Conservation (phyloP, 495 filamentous ascomycete species). For the Penicillium herquei region DNA sequence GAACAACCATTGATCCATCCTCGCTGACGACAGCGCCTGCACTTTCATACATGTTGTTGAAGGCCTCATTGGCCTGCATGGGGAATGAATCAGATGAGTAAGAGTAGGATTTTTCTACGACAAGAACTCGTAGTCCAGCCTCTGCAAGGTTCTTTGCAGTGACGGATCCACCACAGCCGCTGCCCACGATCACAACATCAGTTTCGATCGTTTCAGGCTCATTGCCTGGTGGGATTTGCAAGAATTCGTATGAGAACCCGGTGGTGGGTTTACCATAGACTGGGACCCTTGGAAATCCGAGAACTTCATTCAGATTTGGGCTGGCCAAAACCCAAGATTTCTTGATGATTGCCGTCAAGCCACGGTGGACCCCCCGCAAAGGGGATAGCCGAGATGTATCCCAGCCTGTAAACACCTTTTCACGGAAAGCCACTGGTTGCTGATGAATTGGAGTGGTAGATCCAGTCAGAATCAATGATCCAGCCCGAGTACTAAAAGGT, state of each 20-base stretch:
- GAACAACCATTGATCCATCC: conserved; percentile 58
- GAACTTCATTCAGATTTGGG: conserved; percentile 52
- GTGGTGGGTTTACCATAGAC: conserved; percentile 58
- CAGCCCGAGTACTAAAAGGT: conserved; percentile 58
- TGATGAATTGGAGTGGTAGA: conserved; percentile 59
- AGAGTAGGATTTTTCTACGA: conserved; percentile 79
- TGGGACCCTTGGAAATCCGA: conserved; percentile 62
- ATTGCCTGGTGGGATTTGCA: conserved; percentile 48
- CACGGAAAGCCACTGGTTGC: conserved; percentile 59
- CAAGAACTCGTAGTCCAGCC: conserved; percentile 69
- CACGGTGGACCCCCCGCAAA: conserved; percentile 56
- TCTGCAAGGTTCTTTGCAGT: conserved; percentile 77
- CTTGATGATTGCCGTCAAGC: conserved; percentile 54
- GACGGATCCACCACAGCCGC: conserved; percentile 84
- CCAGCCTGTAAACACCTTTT: conserved; percentile 62
- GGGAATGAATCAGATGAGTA: conserved; percentile 72
- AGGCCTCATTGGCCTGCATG: conserved; percentile 59
- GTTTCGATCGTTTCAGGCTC: conserved; percentile 60
- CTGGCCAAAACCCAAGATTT: conserved; percentile 59
- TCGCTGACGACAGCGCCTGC: conserved; percentile 54
- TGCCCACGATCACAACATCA: conserved; percentile 83
- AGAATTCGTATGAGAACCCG: conserved; percentile 53
- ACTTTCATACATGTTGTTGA: conserved; percentile 62
- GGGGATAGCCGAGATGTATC: conserved; percentile 54
- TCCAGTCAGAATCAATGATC: conserved; percentile 66